These are phyloP conservation scores for Penicillium rolfsii DNA, from an alignment of 2,329 filamentous ascomycete species.

Conservation along the genomic window DNA sequence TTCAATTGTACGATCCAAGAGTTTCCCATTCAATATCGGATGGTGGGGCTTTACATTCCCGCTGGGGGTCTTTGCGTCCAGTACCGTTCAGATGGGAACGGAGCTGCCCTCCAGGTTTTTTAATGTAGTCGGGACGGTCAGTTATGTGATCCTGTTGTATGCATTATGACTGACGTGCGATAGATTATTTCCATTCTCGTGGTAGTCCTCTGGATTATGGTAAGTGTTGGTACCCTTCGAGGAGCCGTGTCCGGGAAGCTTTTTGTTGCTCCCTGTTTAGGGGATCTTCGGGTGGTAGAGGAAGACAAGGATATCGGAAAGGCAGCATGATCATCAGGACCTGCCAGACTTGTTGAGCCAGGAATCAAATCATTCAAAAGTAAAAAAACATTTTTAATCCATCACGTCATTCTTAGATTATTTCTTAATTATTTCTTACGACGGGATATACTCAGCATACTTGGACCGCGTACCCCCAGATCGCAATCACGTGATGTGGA, in stretches of 20 bases:
- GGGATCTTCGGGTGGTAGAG: slow-evolving; percentile 34
- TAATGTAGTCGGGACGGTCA: slow-evolving; percentile 56
- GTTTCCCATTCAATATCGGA: slow-evolving; percentile 64
- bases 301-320: slow-evolving; percentile 25
- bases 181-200: slow-evolving; percentile 56
- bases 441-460: not conserved
- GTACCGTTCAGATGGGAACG: slow-evolving; percentile 48
- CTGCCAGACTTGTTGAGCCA: too few species aligned
- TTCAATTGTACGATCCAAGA: slow-evolving; percentile 38
- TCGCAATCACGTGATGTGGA: slow-evolving; percentile 30
- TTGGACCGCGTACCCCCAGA: not conserved
- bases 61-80: slow-evolving; percentile 59
- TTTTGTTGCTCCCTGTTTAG: slow-evolving; percentile 60
- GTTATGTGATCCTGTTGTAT: slow-evolving; percentile 12
- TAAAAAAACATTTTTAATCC: not conserved
- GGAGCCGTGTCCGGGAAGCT: slow-evolving; percentile 55
- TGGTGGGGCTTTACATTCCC: slow-evolving; percentile 67
- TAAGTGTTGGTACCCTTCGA: slow-evolving; percentile 54
- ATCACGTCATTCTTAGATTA: not conserved
- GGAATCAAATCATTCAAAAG: not conserved
- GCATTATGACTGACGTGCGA: not conserved
- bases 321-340: slow-evolving; percentile 17
- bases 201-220: slow-evolving; percentile 59
- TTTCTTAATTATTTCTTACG: too few species aligned
- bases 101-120: slow-evolving; percentile 60